Evolutionary conservation across 2,329 filamentous ascomycete species (phyloP).

Genomic region (Aspergillus ochraceoroseus): DNA sequence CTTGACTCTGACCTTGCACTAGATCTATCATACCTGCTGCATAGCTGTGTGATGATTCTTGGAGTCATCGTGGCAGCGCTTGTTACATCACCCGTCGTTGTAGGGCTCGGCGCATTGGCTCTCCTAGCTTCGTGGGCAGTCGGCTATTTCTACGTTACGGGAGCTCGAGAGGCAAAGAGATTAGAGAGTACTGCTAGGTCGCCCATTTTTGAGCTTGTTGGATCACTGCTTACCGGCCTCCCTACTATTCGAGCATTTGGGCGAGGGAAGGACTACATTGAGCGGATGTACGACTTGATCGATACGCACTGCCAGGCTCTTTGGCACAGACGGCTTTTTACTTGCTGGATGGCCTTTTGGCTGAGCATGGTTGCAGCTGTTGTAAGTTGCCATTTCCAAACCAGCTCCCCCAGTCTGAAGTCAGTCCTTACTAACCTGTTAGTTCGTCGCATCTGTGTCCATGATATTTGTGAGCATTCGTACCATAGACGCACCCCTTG

Average conservation of each 20-base stretch:
- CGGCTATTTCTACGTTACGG: conserved; percentile 54
- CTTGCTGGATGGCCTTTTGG: conserved; percentile 71
- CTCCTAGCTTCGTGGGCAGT: conserved; percentile 47
- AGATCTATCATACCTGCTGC: conserved; percentile 57
- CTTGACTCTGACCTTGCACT: conserved; percentile 64
- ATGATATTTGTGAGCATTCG: conserved; percentile 59
- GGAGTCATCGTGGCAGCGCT: conserved; percentile 5
- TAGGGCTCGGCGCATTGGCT: conserved; percentile 58
- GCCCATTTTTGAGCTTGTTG: conserved; percentile 76
- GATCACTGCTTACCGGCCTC: conserved; percentile 65
- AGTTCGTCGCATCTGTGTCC: conserved; percentile 62
- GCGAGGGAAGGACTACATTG: conserved; percentile 61
- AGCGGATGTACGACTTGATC: conserved; percentile 64
- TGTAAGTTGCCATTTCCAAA: no score
- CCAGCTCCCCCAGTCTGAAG: no score
- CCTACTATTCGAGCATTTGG: conserved; percentile 71
- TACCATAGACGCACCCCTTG: conserved; percentile 62
- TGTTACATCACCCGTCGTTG: conserved; percentile 58
- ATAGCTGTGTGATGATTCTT: conserved; percentile 35
- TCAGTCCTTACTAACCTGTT: conserved; percentile 40
- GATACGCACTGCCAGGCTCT: conserved; percentile 63
- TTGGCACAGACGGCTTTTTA: conserved; percentile 67
- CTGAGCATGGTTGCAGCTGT: conserved; percentile 64
- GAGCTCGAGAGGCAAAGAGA: conserved; percentile 68
- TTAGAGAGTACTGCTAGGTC: conserved; percentile 72